Conservation (phyloP, 345 rosid species). For the Populus alba region DNA sequence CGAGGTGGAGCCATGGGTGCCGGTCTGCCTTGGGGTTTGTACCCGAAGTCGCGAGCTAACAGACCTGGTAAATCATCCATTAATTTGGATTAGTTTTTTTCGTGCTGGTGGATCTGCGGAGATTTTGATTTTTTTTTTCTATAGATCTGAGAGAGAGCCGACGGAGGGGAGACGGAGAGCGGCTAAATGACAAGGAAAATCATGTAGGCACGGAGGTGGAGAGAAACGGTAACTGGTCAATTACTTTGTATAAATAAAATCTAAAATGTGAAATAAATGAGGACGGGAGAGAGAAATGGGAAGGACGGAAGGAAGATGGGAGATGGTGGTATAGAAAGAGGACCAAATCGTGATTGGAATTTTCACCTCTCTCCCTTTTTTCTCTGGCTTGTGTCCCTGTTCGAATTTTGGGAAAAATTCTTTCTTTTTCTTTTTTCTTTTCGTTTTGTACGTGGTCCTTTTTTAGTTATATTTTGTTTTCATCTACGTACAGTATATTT, state of each 20-base stretch:
- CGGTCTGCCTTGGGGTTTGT: constrained; percentile 71
- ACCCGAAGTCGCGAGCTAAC: constrained; percentile 57
- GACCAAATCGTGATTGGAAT: not conserved
- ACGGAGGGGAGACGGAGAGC: not conserved
- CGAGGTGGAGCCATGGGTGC: constrained; percentile 72
- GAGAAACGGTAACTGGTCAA: not conserved
- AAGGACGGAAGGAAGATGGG: not conserved
- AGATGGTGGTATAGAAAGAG: not conserved
- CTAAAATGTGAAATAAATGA: not conserved
- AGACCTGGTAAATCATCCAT: constrained; percentile 76
- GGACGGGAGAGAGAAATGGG: not conserved
- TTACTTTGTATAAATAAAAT: not conserved
- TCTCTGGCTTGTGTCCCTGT: not conserved
- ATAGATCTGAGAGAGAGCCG: constrained; percentile 1
- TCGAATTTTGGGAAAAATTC: not conserved
- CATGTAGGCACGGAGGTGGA: not conserved
- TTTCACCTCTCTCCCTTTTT: not conserved
- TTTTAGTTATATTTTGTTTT: too few relatives aligned
- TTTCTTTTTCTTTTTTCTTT: not conserved
- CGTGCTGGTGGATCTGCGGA: constrained; percentile 4
- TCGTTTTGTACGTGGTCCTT: too few relatives aligned
- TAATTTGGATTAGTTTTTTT: not conserved
- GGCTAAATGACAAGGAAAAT: not conserved
- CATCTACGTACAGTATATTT: too few relatives aligned
- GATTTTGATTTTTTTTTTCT: not conserved